Base-by-base conservation (phyloP, 345 rosid genomes). In the Acer yangbiense region DNA sequence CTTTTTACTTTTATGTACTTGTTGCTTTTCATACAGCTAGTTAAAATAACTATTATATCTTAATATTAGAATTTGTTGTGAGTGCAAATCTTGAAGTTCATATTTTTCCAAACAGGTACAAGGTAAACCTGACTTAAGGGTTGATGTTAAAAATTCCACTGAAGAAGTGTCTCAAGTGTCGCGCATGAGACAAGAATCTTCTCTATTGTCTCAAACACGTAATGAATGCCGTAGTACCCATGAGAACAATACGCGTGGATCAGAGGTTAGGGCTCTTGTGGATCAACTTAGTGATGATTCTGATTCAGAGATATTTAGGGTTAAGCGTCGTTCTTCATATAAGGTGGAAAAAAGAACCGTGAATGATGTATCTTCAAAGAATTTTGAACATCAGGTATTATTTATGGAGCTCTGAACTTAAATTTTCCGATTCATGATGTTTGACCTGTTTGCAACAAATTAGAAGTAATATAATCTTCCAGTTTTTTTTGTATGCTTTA, bases 241-340 rank as follows among this genome's bases (percentile, higher is more conserved):
- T 73, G 74, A 69, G 29, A 76, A 62, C 60, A 76, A 78, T 78
- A 73, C 65, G 76, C 81, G 44, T 46, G 77, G 81, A 73, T 74
- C 86, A 69, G 83, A 73, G 23, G 74, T 58, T 76, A 79, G 83
- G 75, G 78, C 77, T 65, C 20, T 57, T 1, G 46, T 61, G 60
- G 90, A 89, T 72, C 88, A 88, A 60, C 85, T 84, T 63, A 85
- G 90, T 83, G 99, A 97, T 69, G 97, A 90, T 83, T 94, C 98
- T 73, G 99, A 94, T 75, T 85, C 88, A 0, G 97, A 88, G 85
- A 79, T 88, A 80, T 94, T 97, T 82, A 85, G 98, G 84, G 99
- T 97, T 71, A 97, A 94, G 84, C 96, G 99, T 0, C 93, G 96
- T n/a, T 86, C 97, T 32, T 87, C 89, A 11, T 2, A 80, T 77